phyloP scores from a whole-genome alignment of 1,139 yeast species.

The Kazachstania sp. region DNA sequence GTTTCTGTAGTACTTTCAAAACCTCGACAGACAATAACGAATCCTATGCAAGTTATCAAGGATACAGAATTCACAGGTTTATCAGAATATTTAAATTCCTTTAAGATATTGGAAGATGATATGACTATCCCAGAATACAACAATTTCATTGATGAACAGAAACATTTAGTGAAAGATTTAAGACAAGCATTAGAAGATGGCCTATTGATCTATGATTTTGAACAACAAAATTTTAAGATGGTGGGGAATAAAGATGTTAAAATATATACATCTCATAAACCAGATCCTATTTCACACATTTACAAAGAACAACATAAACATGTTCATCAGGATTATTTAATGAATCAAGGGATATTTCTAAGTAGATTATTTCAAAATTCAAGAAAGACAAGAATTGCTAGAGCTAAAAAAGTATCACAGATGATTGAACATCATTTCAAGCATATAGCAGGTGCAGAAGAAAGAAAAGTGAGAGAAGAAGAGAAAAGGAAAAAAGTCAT shows the following conservation, averaged over 20 bases:
- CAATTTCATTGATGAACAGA: slow-evolving; percentile 41
- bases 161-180: slow-evolving; percentile 38
- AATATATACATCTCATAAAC: slow-evolving; percentile 32
- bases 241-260: slow-evolving; percentile 38
- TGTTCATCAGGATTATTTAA: slow-evolving; percentile 62
- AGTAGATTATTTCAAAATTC: slow-evolving; percentile 65
- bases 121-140: slow-evolving; percentile 38
- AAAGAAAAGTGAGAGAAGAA: slow-evolving; percentile 61
- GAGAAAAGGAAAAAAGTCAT: slow-evolving; percentile 58
- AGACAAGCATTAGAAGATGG: slow-evolving; percentile 48
- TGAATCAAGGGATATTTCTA: slow-evolving; percentile 67
- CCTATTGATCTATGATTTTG: slow-evolving; percentile 38
- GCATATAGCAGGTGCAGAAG: slow-evolving; percentile 81
- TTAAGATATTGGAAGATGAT: slow-evolving; percentile 52
- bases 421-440: slow-evolving; percentile 86
- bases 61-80: slow-evolving; percentile 36
- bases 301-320: slow-evolving; percentile 35
- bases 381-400: slow-evolving; percentile 55
- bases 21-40: slow-evolving; percentile 59
- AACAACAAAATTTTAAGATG: slow-evolving; percentile 38
- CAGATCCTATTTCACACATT: slow-evolving; percentile 26
- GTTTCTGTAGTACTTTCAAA: slow-evolving; percentile 38
- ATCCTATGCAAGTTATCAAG: slow-evolving; percentile 58
- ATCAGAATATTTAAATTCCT: slow-evolving; percentile 42
- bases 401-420: slow-evolving; percentile 63